Conservation (phyloP, 768 basidiomycete species). For the Hygrophoropsis aurantiaca region DNA sequence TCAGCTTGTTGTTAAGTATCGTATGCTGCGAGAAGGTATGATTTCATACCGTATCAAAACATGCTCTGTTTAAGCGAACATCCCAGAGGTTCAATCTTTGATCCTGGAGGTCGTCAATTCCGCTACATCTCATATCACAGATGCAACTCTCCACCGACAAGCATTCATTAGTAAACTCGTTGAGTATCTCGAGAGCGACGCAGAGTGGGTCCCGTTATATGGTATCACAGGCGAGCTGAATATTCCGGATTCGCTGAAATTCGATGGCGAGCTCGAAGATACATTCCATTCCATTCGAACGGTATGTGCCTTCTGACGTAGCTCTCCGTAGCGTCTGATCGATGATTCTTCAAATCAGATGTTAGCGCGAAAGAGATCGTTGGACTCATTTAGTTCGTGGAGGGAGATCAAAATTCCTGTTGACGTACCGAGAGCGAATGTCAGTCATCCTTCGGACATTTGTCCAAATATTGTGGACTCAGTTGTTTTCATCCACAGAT, state of each 20-base stretch:
- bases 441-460: conserved; percentile 34
- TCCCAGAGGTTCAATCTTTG: conserved; percentile 65
- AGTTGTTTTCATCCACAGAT: conserved; percentile 45
- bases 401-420: conserved; percentile 79
- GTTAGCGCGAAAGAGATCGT: conserved; percentile 41
- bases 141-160: conserved; percentile 37
- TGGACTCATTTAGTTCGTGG: conserved; percentile 49
- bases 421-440: conserved; percentile 81
- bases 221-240: conserved; percentile 67
- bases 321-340: conserved; percentile 22
- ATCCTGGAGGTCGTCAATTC: conserved; percentile 50
- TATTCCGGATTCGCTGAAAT: conserved; percentile 44
- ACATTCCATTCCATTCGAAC: conserved; percentile 27
- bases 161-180: conserved; percentile 49
- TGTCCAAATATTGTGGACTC: conserved; percentile 1
- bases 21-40: conserved; percentile 80
- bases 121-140: conserved; percentile 36
- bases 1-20: conserved; percentile 67
- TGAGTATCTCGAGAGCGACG: conserved; percentile 59
- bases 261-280: conserved; percentile 27
- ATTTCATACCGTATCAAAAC: not conserved
- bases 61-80: conserved; percentile 8
- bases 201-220: conserved; percentile 70
- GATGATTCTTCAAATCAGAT: conserved; percentile 29
- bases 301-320: conserved; percentile 21